phyloP scores from a whole-genome alignment of 805 yeast genomes.

The Hanseniaspora osmophila region DNA sequence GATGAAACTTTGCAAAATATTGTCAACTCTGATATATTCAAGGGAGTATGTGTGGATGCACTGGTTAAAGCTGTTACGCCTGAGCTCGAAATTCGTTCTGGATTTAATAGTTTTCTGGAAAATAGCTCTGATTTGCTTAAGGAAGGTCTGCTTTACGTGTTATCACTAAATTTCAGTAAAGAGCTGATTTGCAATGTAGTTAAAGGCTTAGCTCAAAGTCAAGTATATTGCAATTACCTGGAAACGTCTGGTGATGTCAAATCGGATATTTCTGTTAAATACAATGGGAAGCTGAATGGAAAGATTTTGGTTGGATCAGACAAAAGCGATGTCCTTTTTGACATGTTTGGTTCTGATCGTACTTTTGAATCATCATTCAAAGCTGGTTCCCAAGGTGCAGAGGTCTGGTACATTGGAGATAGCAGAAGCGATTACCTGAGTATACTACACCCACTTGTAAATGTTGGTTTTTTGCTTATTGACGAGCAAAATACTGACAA shows the following conservation, averaged over 20 bases:
- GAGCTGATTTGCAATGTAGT: neutral
- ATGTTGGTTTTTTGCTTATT: slow-evolving; percentile 16
- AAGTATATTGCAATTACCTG: neutral
- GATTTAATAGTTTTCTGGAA: neutral
- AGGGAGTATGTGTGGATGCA: neutral
- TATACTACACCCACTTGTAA: slow-evolving; percentile 15
- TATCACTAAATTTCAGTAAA: neutral
- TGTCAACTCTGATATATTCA: neutral
- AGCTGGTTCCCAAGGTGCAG: neutral
- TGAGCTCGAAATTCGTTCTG: neutral
- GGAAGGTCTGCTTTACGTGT: neutral
- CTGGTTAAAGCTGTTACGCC: no score
- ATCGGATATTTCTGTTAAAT: neutral
- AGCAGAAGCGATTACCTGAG: slow-evolving; percentile 20
- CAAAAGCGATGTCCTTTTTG: neutral
- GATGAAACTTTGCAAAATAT: neutral
- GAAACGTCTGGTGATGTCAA: neutral
- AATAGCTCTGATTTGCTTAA: no score
- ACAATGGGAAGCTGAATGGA: neutral
- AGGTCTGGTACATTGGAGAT: slow-evolving; percentile 21
- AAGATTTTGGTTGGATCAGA: neutral
- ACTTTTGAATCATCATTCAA: neutral
- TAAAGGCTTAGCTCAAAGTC: neutral
- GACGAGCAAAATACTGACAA: slow-evolving; percentile 8
- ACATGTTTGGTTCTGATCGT: neutral